Evolutionary conservation across 192 early-diverging fungal genomes (phyloP).

Genomic region (Entophlyctis luteolus): DNA sequence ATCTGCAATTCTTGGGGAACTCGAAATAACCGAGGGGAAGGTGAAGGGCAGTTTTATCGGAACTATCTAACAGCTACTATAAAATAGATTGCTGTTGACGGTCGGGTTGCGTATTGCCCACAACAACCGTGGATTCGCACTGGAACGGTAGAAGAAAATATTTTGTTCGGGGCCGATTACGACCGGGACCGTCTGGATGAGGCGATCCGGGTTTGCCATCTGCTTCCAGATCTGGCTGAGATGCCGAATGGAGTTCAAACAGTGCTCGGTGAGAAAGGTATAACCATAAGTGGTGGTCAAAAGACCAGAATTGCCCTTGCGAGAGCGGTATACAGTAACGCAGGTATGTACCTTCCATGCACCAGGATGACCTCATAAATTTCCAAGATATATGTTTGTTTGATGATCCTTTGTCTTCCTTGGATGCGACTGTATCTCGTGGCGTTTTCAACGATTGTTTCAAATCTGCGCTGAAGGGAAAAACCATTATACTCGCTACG

Average conservation of each 20-base stretch:
- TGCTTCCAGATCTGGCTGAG: conserved; percentile 32
- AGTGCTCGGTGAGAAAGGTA: conserved; percentile 74
- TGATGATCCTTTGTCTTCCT: conserved; percentile 46
- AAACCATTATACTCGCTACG: conserved; percentile 7
- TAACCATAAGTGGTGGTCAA: conserved; percentile 88
- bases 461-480: conserved; percentile 63
- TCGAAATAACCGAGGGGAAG: conserved; percentile 52
- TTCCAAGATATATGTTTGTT: conserved; percentile 42
- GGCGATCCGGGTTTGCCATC: conserved; percentile 32
- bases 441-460: conserved; percentile 67
- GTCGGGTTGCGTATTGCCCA: conserved; percentile 38
- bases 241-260: conserved; percentile 38
- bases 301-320: conserved; percentile 60
- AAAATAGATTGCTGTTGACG: no score
- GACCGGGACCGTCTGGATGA: conserved; percentile 31
- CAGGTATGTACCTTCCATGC: neutral
- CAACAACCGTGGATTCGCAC: conserved; percentile 43
- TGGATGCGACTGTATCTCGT: conserved; percentile 44
- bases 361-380: no score
- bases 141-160: conserved; percentile 45
- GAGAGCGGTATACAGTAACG: conserved; percentile 31
- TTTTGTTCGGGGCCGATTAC: conserved; percentile 38
- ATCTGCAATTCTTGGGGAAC: conserved; percentile 71
- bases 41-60: no score
- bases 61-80: no score